These are phyloP conservation scores for Pythium rishiriense DNA, from an alignment of 352 stramenopile species.

Conservation along the genomic window DNA sequence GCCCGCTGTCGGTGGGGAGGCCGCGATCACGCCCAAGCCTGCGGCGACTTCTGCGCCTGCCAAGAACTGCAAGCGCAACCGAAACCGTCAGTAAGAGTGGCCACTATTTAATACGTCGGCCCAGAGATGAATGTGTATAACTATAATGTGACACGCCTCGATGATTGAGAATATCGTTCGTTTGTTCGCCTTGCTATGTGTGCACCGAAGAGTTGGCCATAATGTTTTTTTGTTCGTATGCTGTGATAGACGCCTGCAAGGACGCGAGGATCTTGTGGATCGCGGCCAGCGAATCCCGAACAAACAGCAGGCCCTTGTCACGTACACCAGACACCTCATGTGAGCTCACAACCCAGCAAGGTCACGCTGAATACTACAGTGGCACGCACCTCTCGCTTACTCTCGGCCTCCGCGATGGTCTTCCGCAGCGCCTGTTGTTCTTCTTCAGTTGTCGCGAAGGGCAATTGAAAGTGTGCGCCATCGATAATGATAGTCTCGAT, in stretches of 20 bases:
- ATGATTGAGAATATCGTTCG: background rate
- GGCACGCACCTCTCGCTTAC: conserved; percentile 22
- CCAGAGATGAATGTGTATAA: too few relatives aligned
- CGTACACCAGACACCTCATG: background rate
- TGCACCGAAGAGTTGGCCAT: background rate
- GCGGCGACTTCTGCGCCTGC: conserved; percentile 10
- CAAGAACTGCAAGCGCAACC: conserved; percentile 22
- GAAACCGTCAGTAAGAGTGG: background rate
- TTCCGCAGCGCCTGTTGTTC: conserved; percentile 8
- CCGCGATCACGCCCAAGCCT: conserved; percentile 4
- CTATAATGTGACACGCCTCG: background rate
- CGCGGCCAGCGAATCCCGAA: conserved; percentile 22
- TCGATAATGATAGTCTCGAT: conserved; percentile 28
- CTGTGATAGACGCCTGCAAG: conserved; percentile 20
- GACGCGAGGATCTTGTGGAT: conserved; percentile 26
- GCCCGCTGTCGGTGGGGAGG: conserved; percentile 10
- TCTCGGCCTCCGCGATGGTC: conserved; percentile 9
- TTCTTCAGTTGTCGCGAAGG: conserved; percentile 18
- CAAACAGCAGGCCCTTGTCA: conserved; percentile 20
- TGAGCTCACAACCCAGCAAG: background rate
- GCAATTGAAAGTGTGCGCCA: conserved; percentile 20
- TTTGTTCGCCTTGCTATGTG: background rate
- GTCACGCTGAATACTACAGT: background rate
- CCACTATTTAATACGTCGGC: too few relatives aligned
- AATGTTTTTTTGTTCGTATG: conserved; percentile 24